Base-by-base conservation (phyloP, 768 basidiomycete species). In the Trichaptum fuscoviolaceum region DNA sequence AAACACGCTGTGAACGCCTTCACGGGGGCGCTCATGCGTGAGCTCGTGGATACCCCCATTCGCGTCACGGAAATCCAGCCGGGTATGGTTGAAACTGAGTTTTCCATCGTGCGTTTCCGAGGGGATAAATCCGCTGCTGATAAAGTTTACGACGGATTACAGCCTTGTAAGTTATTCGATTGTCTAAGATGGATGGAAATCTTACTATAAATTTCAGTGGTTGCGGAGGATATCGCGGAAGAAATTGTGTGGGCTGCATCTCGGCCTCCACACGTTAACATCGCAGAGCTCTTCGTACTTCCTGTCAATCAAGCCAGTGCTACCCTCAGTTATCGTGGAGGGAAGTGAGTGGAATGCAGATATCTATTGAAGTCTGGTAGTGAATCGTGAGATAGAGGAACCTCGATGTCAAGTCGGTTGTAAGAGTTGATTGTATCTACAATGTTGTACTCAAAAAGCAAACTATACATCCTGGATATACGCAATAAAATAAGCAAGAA, bases 211-310 rank as follows among this genome's bases (percentile, higher is more conserved):
- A 60, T 26, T 63, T 35, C 72, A 95, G 92, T 96, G 76, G 83
- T 85, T 7, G 87, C 89, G 7, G 83, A 89, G 67, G 95, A 98
- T 73, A 90, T 98, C 60, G 97, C 97, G 0, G 97, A 99, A 75
- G 95, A 99, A 77, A 96, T 99, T 72, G 95, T 96, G 23, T 99
- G 96, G 96, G 89, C 89, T 17, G 96, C 97, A 23, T 84, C 91
- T 12, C 88, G 96, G 57, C 96, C 96, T 12, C 83, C 92, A 57
- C 96, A 96, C 73, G 93, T 98, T 59, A 95, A 98, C 74, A 83
- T 98, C 58, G 94, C 93, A 0, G 90, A 95, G 72, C 77, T 92
- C 12, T 85, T 86, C 65, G 82, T 93, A 59, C 85, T 92, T 70
- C 92, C 92, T 1, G 88, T 89, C 34, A 92, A 92, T 74, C 92